These are phyloP conservation scores for Bondarzewia mesenterica DNA, from an alignment of 1,284 basidiomycete genomes.

Conservation along the genomic window DNA sequence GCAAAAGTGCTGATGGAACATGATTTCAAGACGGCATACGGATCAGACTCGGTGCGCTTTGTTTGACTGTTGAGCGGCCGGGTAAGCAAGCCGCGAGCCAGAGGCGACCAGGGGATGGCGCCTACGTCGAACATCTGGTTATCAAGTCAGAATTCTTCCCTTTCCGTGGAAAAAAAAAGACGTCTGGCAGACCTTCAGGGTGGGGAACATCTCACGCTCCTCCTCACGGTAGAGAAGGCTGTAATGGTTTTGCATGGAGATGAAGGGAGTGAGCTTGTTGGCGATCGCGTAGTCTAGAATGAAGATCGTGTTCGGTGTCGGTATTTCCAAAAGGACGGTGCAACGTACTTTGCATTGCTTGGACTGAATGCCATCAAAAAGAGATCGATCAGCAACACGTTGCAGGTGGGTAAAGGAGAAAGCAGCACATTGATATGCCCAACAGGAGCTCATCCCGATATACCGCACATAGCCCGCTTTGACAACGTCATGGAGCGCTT, in stretches of 20 bases:
- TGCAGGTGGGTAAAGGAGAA: not conserved
- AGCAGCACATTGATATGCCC: slow-evolving; percentile 5
- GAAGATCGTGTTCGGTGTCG: not conserved
- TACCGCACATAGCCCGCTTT: slow-evolving; percentile 34
- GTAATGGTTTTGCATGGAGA: slow-evolving; percentile 10
- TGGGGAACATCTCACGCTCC: slow-evolving; percentile 8
- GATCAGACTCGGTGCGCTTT: not conserved
- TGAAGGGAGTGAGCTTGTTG: slow-evolving; percentile 8
- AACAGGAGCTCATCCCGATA: slow-evolving; percentile 25
- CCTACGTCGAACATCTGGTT: not conserved
- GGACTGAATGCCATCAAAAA: not conserved
- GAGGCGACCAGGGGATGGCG: slow-evolving; percentile 3
- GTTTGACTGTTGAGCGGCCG: not conserved
- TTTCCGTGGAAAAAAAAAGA: not conserved
- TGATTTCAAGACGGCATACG: not conserved
- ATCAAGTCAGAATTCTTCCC: not conserved
- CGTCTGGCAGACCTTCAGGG: not conserved
- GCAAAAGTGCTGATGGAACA: too few species aligned
- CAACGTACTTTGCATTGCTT: slow-evolving; percentile 6
- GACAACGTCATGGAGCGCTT: slow-evolving; percentile 38
- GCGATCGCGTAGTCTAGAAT: slow-evolving; percentile 6
- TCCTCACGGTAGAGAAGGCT: slow-evolving; percentile 7
- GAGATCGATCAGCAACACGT: not conserved
- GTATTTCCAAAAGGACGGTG: not conserved
- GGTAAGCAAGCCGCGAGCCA: slow-evolving; percentile 1